Base-by-base conservation (phyloP, 2,329 filamentous ascomycete genomes). In the Fusarium papillatum region DNA sequence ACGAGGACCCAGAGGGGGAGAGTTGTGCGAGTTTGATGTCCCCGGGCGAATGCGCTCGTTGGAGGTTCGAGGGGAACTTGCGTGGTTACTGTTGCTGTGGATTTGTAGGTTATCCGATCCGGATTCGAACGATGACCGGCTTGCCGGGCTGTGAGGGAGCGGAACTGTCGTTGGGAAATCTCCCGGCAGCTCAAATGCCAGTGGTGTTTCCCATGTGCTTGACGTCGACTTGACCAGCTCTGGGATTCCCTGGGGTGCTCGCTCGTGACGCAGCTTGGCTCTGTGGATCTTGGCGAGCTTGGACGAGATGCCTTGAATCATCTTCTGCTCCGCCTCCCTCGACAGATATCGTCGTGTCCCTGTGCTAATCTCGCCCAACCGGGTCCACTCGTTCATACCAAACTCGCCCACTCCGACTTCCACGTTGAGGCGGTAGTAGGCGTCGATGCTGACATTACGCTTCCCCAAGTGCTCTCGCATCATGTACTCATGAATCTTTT, bases 331-430 rank as follows among this genome's bases (percentile, higher is more conserved):
- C 1, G 92, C 92, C 14, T 90, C 88, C 72, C 93, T 93, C 10
- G 89, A 87, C 65, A 99, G 90, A 82, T 98, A 99, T 74, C 93
- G 91, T 77, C 95, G 91, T 0, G 97, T 99, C 81, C 93, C 93
- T 17, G 95, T 98, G 86, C 95, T 98, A 85, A 99, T 98, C 64
- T 98, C 96, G 31, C 95, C 93, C n/a, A 98, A 87, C 5, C 96
- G 92, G 79, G 95, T 91, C 97, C 97, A 99, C 83, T 98, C 97
- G 82, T 98, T 99, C 95, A 99, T 98, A 64, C 95, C 96, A 82
- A 98, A 98, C 81, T 98, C 97, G 65, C 96, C 96, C 5, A 98
- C 96, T 1, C 96, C 97, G 19, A 98, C 93, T 81, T 98, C 96
- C 48, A 98, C 97, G 76, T 99, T 99, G n/a, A 98, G 88, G 10